Evolutionary conservation across 345 rosid species (phyloP), one percentile per base, ranked within the genome.

Genomic region (Eucalyptus sp.): DNA sequence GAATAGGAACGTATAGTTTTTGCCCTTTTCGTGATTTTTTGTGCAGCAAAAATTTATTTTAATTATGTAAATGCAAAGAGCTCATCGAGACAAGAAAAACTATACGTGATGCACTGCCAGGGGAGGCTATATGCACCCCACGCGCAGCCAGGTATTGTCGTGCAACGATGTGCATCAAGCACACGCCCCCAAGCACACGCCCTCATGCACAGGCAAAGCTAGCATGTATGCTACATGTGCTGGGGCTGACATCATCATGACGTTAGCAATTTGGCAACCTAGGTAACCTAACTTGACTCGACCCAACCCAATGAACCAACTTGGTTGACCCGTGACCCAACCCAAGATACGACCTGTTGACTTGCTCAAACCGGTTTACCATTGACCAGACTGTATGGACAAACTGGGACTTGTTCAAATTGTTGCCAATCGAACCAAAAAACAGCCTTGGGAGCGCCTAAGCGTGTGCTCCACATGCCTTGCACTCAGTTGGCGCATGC

Each of bases 371-470:
- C 8, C 0, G 1, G 2, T 17, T 3, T 52, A 52, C 56, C 56
- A 17, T 52, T 52, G 56, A 52, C 56, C 1, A 52, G 4, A 52
- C 9, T 17, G 24, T 52, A 52, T 2, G 2, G 0, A 52, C 4
- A 8, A 52, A 52, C 24, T 51, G 0, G 56, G 9, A 51, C 56
- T 2, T 0, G 1, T 17, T 52, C 56, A 52, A 52, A 52, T 52
- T 0, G 0, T 52, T 52, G 56, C 4, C 9, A 0, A 52, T 52
- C 1, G 2, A 52, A 52, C 0, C 1, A 0, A 52, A 52, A 52
- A 52, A 52, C 24, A 17, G 0, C 56, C 56, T 52, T 17, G 24
- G 56, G 22, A 52, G 56, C 0, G 4, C 56, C 0, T 52, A 22
- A 8, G 56, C 0, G 2, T 52, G 9, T 52, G 22, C 56, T 52